Percentiles rank a stretch among this genome's conserved stretches.
phyloP scores from a whole-genome alignment of 2,329 filamentous ascomycete genomes.

The Pestalotiopsis sp. region DNA sequence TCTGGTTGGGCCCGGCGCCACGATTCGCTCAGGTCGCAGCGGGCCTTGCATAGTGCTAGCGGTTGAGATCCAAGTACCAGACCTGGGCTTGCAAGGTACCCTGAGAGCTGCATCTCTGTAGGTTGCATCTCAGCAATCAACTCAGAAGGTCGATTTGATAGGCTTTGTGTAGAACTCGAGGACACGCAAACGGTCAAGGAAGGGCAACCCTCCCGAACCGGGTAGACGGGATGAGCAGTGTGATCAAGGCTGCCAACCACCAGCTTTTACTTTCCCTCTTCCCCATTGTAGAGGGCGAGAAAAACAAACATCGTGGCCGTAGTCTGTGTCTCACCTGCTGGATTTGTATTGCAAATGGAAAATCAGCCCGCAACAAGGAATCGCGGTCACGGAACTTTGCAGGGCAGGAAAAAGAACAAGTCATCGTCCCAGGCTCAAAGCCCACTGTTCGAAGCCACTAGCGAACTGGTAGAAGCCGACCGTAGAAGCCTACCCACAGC shows the following conservation, averaged over 20 bases:
- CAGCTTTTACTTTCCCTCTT: no score
- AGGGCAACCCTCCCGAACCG: not conserved
- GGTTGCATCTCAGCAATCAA: not conserved
- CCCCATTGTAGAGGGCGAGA: not conserved
- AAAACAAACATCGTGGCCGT: not conserved
- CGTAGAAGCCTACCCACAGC: not conserved
- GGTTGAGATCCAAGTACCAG: not conserved
- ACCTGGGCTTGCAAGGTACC: not conserved
- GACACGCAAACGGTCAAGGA: not conserved
- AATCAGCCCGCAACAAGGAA: not conserved
- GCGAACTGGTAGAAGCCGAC: not conserved
- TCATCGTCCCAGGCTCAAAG: not conserved
- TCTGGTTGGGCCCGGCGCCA: not conserved
- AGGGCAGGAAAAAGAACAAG: not conserved
- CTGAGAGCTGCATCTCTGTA: not conserved
- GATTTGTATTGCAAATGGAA: not conserved
- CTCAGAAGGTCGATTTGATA: not conserved
- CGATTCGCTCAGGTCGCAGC: not conserved
- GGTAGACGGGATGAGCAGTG: not conserved
- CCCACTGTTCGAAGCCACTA: not conserved
- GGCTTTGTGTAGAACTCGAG: not conserved
- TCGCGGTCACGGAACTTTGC: not conserved
- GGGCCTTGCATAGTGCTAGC: not conserved
- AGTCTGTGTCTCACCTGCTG: not conserved
- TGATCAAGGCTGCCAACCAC: not conserved